Evolutionary conservation across 805 yeast genomes (phyloP).

Genomic region (Pichia californica): DNA sequence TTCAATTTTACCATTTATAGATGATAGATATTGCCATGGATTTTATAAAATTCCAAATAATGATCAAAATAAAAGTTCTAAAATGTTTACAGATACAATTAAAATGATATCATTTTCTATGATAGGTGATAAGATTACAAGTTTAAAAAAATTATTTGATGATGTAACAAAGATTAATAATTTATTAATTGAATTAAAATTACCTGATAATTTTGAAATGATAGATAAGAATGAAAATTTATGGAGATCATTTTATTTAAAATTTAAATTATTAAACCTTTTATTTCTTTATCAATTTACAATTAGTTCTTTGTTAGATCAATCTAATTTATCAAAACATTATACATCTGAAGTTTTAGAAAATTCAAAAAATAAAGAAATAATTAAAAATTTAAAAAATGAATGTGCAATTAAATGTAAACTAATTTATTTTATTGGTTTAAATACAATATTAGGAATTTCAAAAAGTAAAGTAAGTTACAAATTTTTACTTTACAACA

Average conservation of each 20-base stretch:
- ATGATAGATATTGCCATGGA: slow-evolving; percentile 12
- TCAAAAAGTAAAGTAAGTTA: not conserved
- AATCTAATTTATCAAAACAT: not conserved
- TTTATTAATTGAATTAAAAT: not conserved
- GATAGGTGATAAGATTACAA: not conserved
- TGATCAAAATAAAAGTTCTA: too few species aligned
- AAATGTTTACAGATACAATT: too few species aligned
- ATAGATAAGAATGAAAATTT: not conserved
- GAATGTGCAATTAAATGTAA: not conserved
- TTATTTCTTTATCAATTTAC: not conserved
- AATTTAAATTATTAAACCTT: slow-evolving; percentile 5
- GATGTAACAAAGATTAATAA: not conserved
- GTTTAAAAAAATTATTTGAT: not conserved
- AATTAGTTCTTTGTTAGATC: not conserved
- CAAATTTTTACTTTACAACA: slow-evolving; percentile 5
- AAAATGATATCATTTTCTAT: not conserved
- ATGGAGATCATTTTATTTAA: slow-evolving; percentile 7
- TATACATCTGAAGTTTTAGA: not conserved
- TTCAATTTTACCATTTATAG: slow-evolving; percentile 11
- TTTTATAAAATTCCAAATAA: slow-evolving; percentile 2
- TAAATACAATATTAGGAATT: not conserved
- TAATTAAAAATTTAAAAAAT: not conserved
- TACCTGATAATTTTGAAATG: not conserved
- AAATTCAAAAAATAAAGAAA: not conserved
- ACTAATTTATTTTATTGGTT: not conserved